Conservation (phyloP, 2,329 filamentous ascomycete genomes). For the Penicillium capsulatum region DNA sequence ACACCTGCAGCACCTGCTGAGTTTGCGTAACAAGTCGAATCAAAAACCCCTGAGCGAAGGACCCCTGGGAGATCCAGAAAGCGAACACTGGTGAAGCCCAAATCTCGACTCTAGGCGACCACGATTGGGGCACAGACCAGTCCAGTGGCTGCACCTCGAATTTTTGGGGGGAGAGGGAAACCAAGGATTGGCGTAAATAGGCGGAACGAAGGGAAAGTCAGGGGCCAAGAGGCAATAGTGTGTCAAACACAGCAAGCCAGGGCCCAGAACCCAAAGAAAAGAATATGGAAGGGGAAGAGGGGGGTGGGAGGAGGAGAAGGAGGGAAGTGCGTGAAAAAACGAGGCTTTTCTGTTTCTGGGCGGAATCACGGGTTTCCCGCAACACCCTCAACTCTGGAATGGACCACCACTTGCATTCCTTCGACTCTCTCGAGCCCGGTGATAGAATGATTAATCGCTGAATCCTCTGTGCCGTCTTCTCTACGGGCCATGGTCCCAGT, state of each 20-base stretch:
- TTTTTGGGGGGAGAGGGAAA: constrained; percentile 19
- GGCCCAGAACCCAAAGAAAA: constrained; percentile 25
- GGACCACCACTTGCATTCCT: neutral
- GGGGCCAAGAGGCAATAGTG: constrained; percentile 37
- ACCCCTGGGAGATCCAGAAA: constrained; percentile 15
- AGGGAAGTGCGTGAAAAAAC: constrained; percentile 16
- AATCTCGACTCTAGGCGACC: constrained; percentile 30
- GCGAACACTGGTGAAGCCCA: constrained; percentile 25
- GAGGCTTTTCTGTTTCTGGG: constrained; percentile 21
- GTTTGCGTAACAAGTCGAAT: constrained; percentile 35
- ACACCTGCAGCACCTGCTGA: constrained; percentile 81
- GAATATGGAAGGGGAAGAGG: constrained; percentile 18
- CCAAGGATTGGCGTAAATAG: constrained; percentile 7
- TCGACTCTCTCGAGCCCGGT: constrained; percentile 7
- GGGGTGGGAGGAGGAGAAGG: constrained; percentile 16
- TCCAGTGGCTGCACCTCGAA: constrained; percentile 44
- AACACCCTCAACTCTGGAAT: constrained; percentile 3
- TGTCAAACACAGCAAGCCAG: constrained; percentile 44
- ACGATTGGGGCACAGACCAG: constrained; percentile 41
- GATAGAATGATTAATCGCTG: too few relatives aligned
- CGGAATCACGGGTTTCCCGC: constrained; percentile 25
- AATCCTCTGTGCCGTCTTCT: too few relatives aligned
- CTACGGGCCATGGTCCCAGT: constrained; percentile 18
- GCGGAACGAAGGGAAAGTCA: constrained; percentile 38
- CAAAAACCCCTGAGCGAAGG: constrained; percentile 17